These are phyloP conservation scores for Aspergillus asperescens DNA, from an alignment of 495 filamentous ascomycete species.

Conservation along the genomic window DNA sequence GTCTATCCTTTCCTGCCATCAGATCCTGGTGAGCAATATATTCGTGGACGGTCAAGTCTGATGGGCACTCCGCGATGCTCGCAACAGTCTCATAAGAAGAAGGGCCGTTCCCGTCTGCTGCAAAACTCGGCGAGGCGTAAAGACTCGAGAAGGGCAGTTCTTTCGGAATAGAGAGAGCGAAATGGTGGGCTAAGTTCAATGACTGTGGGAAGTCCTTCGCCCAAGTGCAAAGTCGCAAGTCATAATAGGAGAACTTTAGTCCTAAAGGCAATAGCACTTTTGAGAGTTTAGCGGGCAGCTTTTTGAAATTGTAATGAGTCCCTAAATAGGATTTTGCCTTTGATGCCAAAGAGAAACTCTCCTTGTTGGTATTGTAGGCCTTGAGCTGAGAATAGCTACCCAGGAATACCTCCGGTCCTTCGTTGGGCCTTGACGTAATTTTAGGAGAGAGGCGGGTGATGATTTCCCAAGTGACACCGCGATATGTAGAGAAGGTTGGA, in stretches of 20 bases:
- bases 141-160: constrained; percentile 19
- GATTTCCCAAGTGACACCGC: constrained; percentile 43
- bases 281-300: constrained; percentile 22
- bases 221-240: constrained; percentile 24
- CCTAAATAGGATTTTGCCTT: constrained; percentile 36
- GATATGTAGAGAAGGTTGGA: constrained; percentile 43
- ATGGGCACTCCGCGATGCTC: constrained; percentile 36
- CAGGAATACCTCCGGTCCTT: constrained; percentile 1
- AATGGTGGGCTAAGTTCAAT: constrained; percentile 36
- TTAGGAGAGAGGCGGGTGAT: constrained; percentile 33
- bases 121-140: constrained; percentile 14
- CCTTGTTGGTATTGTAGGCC: constrained; percentile 23
- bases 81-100: constrained; percentile 39
- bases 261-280: constrained; percentile 19
- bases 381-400: constrained; percentile 25
- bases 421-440: neutral
- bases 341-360: constrained; percentile 31
- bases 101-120: constrained; percentile 16
- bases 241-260: constrained; percentile 21
- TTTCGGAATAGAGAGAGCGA: constrained; percentile 27
- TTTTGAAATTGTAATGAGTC: constrained; percentile 35
- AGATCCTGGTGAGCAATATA: constrained; percentile 45
- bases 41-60: constrained; percentile 43
- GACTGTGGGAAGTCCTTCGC: constrained; percentile 16
- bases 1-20: constrained; percentile 27